Percentiles rank a stretch among this genome's conserved stretches.
Evolutionary conservation across 2,329 filamentous ascomycete genomes (phyloP).

Genomic region (Annulohypoxylon truncatum): DNA sequence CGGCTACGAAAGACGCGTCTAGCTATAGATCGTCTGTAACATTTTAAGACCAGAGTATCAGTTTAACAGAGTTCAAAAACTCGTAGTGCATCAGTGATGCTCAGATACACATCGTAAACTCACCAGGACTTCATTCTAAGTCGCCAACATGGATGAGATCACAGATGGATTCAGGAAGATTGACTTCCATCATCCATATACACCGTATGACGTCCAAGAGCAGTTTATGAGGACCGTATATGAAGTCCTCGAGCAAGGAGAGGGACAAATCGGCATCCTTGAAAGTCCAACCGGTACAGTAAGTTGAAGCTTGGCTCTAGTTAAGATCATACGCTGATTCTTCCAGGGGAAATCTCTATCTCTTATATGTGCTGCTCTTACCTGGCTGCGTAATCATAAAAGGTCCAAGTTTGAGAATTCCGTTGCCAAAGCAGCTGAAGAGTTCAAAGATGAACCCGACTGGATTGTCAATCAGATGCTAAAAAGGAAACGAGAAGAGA

Average conservation of each 20-base stretch:
- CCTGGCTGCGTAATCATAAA: constrained; percentile 90
- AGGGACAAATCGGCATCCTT: constrained; percentile 85
- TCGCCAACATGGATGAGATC: constrained; percentile 42
- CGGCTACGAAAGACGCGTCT: neutral
- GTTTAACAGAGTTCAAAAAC: neutral
- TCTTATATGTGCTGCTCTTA: constrained; percentile 87
- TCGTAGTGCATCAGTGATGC: neutral
- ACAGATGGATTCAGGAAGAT: constrained; percentile 49
- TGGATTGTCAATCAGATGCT: constrained; percentile 87
- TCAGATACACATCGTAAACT: neutral
- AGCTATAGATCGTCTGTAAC: neutral
- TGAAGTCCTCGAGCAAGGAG: constrained; percentile 74
- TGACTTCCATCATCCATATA: constrained; percentile 88
- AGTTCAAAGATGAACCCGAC: constrained; percentile 75
- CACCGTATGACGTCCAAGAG: constrained; percentile 87
- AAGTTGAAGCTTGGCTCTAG: constrained; percentile 41
- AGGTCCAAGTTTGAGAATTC: constrained; percentile 66
- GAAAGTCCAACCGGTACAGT: constrained; percentile 91
- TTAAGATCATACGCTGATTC: constrained; percentile 35
- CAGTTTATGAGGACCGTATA: constrained; percentile 90
- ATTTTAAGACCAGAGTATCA: neutral
- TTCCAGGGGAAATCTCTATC: constrained; percentile 86
- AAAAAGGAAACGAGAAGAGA: constrained; percentile 73
- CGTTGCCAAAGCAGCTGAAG: constrained; percentile 57
- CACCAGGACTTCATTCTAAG: neutral